Conservation (phyloP, 352 stramenopile species). For the Blastocystis sp. region DNA sequence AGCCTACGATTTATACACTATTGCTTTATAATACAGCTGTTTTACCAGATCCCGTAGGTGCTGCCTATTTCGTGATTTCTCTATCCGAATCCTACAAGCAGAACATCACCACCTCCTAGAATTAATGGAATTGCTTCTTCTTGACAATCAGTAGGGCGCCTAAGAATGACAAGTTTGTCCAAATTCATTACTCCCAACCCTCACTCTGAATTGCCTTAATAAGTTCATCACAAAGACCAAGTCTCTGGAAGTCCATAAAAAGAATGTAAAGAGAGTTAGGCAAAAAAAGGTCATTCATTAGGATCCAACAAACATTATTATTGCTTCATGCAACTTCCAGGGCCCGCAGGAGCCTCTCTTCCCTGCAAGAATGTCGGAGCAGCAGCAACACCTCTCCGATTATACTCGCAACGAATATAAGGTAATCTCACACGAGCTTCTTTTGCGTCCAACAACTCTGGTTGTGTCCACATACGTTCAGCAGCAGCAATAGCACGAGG, state of each 20-base stretch:
- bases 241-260: conserved; percentile 40
- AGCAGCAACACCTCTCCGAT: conserved; percentile 69
- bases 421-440: conserved; percentile 45
- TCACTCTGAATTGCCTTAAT: conserved; percentile 2
- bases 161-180: background rate
- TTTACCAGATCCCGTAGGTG: conserved; percentile 86
- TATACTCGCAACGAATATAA: conserved; percentile 71
- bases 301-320: conserved; percentile 12
- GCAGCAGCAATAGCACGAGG: conserved; percentile 73
- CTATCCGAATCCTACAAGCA: conserved; percentile 70
- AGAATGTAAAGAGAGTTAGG: too few relatives aligned
- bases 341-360: conserved; percentile 4
- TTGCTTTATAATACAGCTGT: conserved; percentile 73
- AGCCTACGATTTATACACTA: conserved; percentile 69
- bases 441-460: conserved; percentile 40
- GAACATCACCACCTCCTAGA: conserved; percentile 82
- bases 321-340: conserved; percentile 63
- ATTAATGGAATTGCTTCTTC: conserved; percentile 85
- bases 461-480: conserved; percentile 74
- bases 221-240: conserved; percentile 43
- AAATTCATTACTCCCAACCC: background rate
- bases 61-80: conserved; percentile 71
- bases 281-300: background rate
- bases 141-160: conserved; percentile 81
- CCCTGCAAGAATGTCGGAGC: conserved; percentile 52